A percentile compares a stretch with the other conserved stretches of the same genome.
These are phyloP conservation scores for Uronychia setigera DNA, from an alignment of 73 alveolate species.

Conservation along the genomic window DNA sequence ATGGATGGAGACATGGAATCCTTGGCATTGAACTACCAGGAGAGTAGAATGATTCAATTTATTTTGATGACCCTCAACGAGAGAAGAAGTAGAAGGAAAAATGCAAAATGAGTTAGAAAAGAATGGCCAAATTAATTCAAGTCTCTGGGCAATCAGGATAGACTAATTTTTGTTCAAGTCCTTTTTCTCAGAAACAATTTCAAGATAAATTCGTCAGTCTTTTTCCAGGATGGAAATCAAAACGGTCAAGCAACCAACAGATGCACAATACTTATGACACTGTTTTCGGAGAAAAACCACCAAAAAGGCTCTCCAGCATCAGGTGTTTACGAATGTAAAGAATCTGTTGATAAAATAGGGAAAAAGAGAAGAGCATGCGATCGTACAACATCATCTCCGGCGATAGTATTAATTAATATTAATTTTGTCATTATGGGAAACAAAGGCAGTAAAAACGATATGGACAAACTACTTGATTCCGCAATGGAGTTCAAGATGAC, in stretches of 20 bases:
- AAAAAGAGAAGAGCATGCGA: too few relatives aligned
- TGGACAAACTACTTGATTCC: slow-evolving; percentile 53
- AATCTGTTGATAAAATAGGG: background rate
- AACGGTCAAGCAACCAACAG: too few relatives aligned
- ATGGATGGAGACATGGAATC: slow-evolving; percentile 53
- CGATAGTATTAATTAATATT: too few relatives aligned
- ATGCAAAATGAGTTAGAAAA: background rate
- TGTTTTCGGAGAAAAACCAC: background rate
- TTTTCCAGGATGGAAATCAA: background rate
- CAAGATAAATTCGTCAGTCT: background rate
- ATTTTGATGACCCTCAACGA: background rate
- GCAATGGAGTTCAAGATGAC: slow-evolving; percentile 45
- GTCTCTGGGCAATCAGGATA: background rate
- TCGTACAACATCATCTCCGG: too few relatives aligned
- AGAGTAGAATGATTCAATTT: background rate
- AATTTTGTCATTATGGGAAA: too few relatives aligned
- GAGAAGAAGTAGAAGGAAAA: background rate
- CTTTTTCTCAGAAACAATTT: background rate
- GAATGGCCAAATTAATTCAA: background rate
- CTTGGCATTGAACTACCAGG: slow-evolving; percentile 39
- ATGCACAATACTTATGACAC: too few relatives aligned
- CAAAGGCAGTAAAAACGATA: slow-evolving; percentile 11
- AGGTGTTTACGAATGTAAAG: too few relatives aligned
- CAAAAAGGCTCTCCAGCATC: background rate
- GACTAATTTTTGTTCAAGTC: background rate